Conservation (phyloP, 1,284 basidiomycete species). For the Cutaneotrichosporon cyanovorans region DNA sequence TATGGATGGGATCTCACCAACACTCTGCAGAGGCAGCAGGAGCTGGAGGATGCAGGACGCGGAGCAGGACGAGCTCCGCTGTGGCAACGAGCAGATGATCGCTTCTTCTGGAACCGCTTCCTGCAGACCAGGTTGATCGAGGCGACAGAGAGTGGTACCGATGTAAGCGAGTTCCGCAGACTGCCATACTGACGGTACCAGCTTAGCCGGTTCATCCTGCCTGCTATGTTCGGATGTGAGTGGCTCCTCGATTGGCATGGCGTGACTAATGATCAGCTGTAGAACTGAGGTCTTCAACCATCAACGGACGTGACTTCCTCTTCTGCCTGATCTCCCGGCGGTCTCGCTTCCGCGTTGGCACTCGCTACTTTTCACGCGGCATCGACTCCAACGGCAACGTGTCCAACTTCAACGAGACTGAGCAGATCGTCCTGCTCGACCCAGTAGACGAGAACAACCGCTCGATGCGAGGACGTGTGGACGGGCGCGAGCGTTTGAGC, state of each 20-base stretch:
- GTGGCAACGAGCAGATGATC: conserved; percentile 67
- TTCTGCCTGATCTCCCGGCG: conserved; percentile 86
- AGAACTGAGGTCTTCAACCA: conserved; percentile 67
- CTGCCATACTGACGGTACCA: conserved; percentile 32
- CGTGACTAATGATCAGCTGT: conserved; percentile 56
- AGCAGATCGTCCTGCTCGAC: conserved; percentile 79
- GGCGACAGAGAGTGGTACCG: conserved; percentile 36
- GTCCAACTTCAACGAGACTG: conserved; percentile 91
- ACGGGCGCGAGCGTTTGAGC: conserved; percentile 54
- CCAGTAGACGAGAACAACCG: conserved; percentile 46
- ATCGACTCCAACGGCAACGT: conserved; percentile 61
- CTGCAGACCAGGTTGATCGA: conserved; percentile 46
- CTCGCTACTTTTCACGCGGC: conserved; percentile 93
- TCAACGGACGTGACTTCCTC: conserved; percentile 74
- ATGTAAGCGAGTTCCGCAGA: conserved; percentile 29
- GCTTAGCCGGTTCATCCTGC: conserved; percentile 82
- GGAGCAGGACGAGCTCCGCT: conserved; percentile 49
- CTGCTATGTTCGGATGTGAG: conserved; percentile 83
- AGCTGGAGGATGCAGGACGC: conserved; percentile 57
- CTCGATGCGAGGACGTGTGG: conserved; percentile 40
- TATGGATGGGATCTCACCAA: conserved; percentile 88
- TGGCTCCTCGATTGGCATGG: conserved; percentile 7
- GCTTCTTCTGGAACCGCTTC: conserved; percentile 98
- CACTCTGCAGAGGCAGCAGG: conserved; percentile 74
- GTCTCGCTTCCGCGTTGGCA: conserved; percentile 88